Evolutionary conservation across 495 filamentous ascomycete genomes (phyloP).

Genomic region (Cryomyces antarcticus): DNA sequence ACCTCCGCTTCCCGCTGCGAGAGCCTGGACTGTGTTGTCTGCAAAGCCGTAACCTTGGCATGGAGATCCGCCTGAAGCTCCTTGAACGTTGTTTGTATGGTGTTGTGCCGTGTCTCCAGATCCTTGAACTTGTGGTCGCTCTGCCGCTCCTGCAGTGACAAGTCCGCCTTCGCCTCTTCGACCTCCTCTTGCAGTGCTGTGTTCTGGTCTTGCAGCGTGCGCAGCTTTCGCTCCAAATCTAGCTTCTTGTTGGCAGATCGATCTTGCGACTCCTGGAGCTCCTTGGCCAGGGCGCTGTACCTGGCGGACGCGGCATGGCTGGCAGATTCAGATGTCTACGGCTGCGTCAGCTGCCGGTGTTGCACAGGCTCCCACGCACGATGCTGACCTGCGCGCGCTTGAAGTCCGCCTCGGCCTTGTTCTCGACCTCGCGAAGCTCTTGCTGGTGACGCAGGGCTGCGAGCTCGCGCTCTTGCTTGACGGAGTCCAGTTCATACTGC

Average conservation of each 20-base stretch:
- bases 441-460: conserved; percentile 55
- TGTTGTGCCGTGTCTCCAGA: conserved; percentile 45
- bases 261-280: conserved; percentile 52
- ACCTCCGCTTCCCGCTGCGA: conserved; percentile 45
- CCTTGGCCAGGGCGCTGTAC: conserved; percentile 45
- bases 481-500: conserved; percentile 47
- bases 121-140: conserved; percentile 49
- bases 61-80: conserved; percentile 53
- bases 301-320: conserved; percentile 46
- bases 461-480: conserved; percentile 76
- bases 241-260: conserved; percentile 42
- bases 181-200: conserved; percentile 53
- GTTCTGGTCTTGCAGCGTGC: conserved; percentile 52
- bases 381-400: conserved; percentile 52
- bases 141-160: conserved; percentile 49
- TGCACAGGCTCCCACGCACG: conserved; percentile 1
- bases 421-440: conserved; percentile 54
- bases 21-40: conserved; percentile 44
- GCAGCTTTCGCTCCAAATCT: conserved; percentile 47
- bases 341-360: background rate
- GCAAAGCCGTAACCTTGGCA: conserved; percentile 37
- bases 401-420: conserved; percentile 66
- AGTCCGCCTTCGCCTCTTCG: conserved; percentile 50
- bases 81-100: conserved; percentile 44
- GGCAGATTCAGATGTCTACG: conserved; percentile 42